These are phyloP conservation scores for Rhodamnia rubescens DNA, from an alignment of 345 rosid genomes.

Conservation along the genomic window DNA sequence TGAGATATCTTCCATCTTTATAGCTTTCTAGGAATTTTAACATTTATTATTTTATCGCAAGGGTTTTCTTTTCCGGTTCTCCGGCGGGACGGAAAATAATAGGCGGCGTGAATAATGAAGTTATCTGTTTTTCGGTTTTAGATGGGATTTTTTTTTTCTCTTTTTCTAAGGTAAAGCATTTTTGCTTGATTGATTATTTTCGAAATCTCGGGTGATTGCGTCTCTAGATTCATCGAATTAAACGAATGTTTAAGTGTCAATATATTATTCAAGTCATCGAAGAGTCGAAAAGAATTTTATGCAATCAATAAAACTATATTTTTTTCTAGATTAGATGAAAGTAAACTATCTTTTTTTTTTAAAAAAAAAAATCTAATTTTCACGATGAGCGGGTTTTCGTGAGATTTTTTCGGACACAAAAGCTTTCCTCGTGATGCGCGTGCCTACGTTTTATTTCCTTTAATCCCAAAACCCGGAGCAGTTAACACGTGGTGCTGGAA, in stretches of 20 bases:
- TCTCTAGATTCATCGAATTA: no score
- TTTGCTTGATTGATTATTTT: no score
- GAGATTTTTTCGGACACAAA: not conserved
- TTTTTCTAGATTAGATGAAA: no score
- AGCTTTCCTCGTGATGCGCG: not conserved
- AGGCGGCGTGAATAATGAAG: not conserved
- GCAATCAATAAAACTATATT: no score
- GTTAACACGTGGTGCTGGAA: not conserved
- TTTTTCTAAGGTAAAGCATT: not conserved
- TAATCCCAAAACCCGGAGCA: not conserved
- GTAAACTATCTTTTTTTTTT: no score
- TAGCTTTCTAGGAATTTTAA: not conserved
- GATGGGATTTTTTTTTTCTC: not conserved
- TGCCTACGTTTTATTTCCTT: not conserved
- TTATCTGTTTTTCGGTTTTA: not conserved
- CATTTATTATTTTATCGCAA: not conserved
- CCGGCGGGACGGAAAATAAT: not conserved
- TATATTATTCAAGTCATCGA: no score
- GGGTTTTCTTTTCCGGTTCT: not conserved
- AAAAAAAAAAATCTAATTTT: no score
- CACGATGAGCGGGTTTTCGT: not conserved
- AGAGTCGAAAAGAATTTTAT: no score
- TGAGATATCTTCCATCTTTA: not conserved
- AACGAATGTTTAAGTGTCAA: no score
- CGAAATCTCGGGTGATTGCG: no score